Evolutionary conservation across 2,329 filamentous ascomycete species (phyloP).

Genomic region (Fusarium sp.): DNA sequence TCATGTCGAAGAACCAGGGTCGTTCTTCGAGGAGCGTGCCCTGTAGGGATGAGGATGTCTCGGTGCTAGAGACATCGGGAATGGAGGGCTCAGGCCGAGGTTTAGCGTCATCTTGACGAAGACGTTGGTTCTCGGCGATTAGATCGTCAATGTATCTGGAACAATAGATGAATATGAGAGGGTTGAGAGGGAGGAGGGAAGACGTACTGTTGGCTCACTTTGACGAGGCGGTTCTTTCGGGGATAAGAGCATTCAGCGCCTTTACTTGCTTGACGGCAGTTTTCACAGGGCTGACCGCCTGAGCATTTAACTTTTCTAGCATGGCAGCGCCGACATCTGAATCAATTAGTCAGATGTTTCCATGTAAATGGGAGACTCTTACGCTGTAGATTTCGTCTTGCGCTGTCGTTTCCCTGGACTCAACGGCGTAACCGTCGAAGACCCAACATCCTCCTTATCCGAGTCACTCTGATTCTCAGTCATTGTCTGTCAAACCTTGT

Average conservation of each 20-base stretch:
- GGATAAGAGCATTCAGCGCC: constrained; percentile 47
- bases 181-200: fast-evolving
- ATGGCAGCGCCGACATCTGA: constrained; percentile 46
- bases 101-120: constrained; percentile 33
- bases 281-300: constrained; percentile 46
- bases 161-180: not conserved
- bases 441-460: constrained; percentile 32
- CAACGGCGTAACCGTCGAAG: constrained; percentile 7
- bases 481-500: not conserved
- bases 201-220: constrained; percentile 46
- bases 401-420: constrained; percentile 28
- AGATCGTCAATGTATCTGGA: constrained; percentile 49
- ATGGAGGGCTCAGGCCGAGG: constrained; percentile 17
- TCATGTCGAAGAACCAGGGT: constrained; percentile 50
- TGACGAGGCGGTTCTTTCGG: constrained; percentile 45
- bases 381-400: constrained; percentile 42
- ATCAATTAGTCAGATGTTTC: not conserved
- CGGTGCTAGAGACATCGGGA: constrained; percentile 16
- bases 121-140: constrained; percentile 46
- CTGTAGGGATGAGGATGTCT: constrained; percentile 23
- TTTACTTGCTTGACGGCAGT: constrained; percentile 45
- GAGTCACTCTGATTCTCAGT: constrained; percentile 12
- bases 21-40: constrained; percentile 35
- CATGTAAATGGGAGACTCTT: not conserved
- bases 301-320: constrained; percentile 49